Evolutionary conservation across 768 basidiomycete species (phyloP).

Genomic region (Tulasnella sp.): DNA sequence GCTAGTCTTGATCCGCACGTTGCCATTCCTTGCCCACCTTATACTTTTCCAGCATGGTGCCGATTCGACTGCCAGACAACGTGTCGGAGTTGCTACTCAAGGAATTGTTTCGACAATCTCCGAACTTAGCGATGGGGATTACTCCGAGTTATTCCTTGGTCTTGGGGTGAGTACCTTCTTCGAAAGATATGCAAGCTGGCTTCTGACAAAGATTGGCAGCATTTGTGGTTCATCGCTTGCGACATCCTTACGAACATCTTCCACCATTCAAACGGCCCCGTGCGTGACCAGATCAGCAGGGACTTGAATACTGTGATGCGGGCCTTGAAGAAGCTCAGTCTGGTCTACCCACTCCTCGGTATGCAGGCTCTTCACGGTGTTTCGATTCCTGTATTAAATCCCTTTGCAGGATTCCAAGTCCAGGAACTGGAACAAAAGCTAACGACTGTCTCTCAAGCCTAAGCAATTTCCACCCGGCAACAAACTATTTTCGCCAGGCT

Average conservation of each 20-base stretch:
- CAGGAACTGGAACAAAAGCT: constrained; percentile 16
- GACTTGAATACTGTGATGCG: constrained; percentile 15
- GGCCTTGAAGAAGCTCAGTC: constrained; percentile 26
- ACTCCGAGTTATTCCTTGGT: constrained; percentile 20
- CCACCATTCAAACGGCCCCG: neutral
- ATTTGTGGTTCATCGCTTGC: constrained; percentile 27
- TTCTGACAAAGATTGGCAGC: neutral
- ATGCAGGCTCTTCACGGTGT: neutral
- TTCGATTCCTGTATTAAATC: neutral
- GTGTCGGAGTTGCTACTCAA: constrained; percentile 12
- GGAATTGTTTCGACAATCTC: constrained; percentile 21
- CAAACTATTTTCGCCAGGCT: neutral
- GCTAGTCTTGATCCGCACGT: constrained; percentile 28
- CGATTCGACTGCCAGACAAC: constrained; percentile 23
- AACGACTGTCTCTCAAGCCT: neutral
- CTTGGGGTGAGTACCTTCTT: constrained; percentile 29
- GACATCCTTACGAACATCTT: constrained; percentile 23
- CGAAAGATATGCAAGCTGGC: neutral
- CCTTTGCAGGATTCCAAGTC: constrained; percentile 21
- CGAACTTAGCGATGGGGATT: constrained; percentile 25
- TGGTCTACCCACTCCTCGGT: constrained; percentile 31
- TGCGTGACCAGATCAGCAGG: constrained; percentile 20
- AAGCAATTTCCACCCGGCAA: neutral
- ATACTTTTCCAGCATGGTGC: constrained; percentile 30
- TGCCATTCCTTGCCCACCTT: constrained; percentile 22